Evolutionary conservation across 2,329 filamentous ascomycete genomes (phyloP).

Genomic region (Aureobasidium leucospermi): DNA sequence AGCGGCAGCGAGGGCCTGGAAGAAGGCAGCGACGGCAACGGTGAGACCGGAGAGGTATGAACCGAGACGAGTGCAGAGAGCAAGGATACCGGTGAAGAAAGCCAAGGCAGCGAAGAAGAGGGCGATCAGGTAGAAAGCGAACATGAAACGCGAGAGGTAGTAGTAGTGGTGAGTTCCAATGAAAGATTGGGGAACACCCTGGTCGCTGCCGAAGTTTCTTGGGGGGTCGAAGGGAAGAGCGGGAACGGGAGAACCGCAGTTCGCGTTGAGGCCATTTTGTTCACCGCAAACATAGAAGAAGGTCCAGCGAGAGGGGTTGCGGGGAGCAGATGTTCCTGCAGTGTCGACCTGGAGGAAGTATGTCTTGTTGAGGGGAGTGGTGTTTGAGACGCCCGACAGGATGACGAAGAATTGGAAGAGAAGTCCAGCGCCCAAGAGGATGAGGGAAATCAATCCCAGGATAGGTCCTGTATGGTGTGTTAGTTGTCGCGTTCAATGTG

Average conservation of each 20-base stretch:
- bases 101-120: constrained; percentile 68
- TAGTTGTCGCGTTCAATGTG: constrained; percentile 33
- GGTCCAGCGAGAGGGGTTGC: constrained; percentile 70
- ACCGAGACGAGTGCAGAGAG: constrained; percentile 64
- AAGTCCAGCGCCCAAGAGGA: constrained; percentile 55
- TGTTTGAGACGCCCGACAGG: constrained; percentile 49
- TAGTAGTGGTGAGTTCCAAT: constrained; percentile 60
- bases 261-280: constrained; percentile 42
- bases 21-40: constrained; percentile 56
- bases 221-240: constrained; percentile 57
- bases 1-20: constrained; percentile 57
- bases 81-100: constrained; percentile 61
- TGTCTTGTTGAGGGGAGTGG: constrained; percentile 59
- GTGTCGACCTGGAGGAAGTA: constrained; percentile 85
- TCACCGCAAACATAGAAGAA: constrained; percentile 77
- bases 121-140: constrained; percentile 80
- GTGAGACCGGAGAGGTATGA: constrained; percentile 58
- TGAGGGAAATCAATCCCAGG: constrained; percentile 50
- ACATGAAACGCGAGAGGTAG: constrained; percentile 85
- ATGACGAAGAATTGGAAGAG: constrained; percentile 60
- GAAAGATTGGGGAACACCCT: constrained; percentile 48
- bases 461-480: constrained; percentile 27
- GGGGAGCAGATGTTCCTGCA: constrained; percentile 50
- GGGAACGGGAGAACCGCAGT: constrained; percentile 59
- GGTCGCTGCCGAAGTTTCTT: constrained; percentile 52